These are phyloP conservation scores for Fusarium brevicatenulatum DNA, from an alignment of 2,329 filamentous ascomycete genomes.

Conservation along the genomic window DNA sequence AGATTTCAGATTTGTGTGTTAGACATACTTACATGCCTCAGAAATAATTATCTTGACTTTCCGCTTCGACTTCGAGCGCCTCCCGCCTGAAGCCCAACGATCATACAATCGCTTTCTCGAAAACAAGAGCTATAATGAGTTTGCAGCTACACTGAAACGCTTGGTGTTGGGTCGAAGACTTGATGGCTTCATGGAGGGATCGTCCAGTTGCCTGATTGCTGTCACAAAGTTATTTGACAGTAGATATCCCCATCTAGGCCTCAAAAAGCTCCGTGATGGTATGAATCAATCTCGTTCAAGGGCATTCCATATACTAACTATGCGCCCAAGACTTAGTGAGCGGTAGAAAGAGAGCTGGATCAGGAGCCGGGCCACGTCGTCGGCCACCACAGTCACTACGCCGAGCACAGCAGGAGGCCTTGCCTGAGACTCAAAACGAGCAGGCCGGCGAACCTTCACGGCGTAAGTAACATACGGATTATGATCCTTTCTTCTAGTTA, in stretches of 20 bases:
- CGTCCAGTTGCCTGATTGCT: conserved; percentile 9
- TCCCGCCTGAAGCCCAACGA: conserved; percentile 26
- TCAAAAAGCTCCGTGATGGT: conserved; percentile 24
- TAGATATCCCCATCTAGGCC: conserved; percentile 26
- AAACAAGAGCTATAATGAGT: background rate
- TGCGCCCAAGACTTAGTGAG: background rate
- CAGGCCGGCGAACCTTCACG: background rate
- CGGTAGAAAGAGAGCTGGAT: background rate
- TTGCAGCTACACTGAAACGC: conserved; percentile 22
- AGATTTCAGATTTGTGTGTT: too few species aligned
- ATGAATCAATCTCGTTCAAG: background rate
- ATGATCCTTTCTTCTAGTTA: background rate
- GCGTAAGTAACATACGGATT: background rate
- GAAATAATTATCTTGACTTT: conserved; percentile 24
- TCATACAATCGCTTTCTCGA: conserved; percentile 18
- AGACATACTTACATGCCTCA: conserved; percentile 12
- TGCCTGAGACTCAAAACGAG: background rate
- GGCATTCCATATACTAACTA: background rate
- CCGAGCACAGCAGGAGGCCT: background rate
- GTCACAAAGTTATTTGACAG: conserved; percentile 35
- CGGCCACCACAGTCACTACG: background rate
- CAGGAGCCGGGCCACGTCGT: background rate
- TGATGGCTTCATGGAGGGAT: conserved; percentile 32
- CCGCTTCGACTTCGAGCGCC: conserved; percentile 12
- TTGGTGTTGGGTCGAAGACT: conserved; percentile 26